These are phyloP conservation scores for Arachis stenosperma DNA, from an alignment of 306 rosid species.

Conservation along the genomic window DNA sequence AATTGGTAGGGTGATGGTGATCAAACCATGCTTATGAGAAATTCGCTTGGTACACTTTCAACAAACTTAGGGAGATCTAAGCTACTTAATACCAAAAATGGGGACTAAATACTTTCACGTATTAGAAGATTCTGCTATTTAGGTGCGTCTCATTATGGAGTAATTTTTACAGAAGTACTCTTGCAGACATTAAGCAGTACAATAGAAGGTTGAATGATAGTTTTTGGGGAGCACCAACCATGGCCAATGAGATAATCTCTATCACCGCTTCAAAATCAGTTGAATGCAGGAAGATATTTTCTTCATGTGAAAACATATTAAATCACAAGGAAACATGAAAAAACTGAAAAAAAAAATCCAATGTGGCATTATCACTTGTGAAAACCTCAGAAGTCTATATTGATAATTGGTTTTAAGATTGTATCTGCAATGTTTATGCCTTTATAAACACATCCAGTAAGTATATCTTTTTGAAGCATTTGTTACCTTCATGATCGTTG, in stretches of 20 bases:
- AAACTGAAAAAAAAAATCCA: too few relatives aligned
- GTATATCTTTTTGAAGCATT: conserved; percentile 1
- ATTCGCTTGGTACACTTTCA: not conserved
- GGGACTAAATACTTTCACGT: conserved; percentile 1
- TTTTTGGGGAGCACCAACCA: too few relatives aligned
- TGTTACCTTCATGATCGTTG: conserved; percentile 21
- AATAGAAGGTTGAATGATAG: too few relatives aligned
- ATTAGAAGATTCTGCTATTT: too few relatives aligned
- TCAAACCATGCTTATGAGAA: not conserved
- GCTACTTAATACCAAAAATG: not conserved
- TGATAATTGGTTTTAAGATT: not conserved
- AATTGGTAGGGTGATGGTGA: not conserved
- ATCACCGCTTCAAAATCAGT: not conserved
- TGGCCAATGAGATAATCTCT: conserved; percentile 7
- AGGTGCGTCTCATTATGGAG: too few relatives aligned
- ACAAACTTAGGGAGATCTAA: not conserved
- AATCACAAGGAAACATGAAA: too few relatives aligned
- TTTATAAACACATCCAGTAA: not conserved
- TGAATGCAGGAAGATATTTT: too few relatives aligned
- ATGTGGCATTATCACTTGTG: too few relatives aligned
- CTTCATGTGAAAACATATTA: too few relatives aligned
- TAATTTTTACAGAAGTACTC: too few relatives aligned
- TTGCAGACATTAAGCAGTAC: too few relatives aligned
- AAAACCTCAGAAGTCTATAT: too few relatives aligned
- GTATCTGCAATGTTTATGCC: not conserved